A percentile compares a stretch with the other conserved stretches of the same genome.
These are phyloP conservation scores for Eucalyptus guilfoylei DNA, from an alignment of 345 rosid genomes.

Conservation along the genomic window DNA sequence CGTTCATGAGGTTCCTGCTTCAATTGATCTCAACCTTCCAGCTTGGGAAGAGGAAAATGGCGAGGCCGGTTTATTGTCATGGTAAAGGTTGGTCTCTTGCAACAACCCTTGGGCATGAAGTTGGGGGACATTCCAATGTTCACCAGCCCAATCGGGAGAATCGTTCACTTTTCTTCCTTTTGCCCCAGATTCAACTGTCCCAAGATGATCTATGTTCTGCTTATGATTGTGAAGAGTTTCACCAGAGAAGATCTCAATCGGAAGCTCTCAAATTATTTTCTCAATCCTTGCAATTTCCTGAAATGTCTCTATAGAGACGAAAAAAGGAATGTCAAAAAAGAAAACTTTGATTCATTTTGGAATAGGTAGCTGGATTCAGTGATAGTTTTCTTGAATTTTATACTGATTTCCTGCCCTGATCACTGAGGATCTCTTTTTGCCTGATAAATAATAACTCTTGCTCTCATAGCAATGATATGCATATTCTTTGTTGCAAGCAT, in stretches of 20 bases:
- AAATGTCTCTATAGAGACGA: background rate
- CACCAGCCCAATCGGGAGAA: background rate
- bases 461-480: background rate
- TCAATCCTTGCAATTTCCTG: background rate
- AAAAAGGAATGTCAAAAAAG: background rate
- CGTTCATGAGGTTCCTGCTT: conserved; percentile 18
- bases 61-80: conserved; percentile 10
- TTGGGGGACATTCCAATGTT: background rate
- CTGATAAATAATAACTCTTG: background rate
- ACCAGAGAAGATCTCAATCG: background rate
- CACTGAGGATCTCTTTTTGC: background rate
- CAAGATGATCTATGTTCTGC: background rate
- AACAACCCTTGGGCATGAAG: background rate
- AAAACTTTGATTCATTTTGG: background rate
- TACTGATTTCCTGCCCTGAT: background rate
- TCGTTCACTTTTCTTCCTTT: background rate
- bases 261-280: background rate
- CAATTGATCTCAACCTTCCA: conserved; percentile 89
- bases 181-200: background rate
- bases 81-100: conserved; percentile 4
- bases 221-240: background rate
- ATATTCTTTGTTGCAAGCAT: background rate
- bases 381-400: background rate
- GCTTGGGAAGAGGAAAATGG: conserved; percentile 45
- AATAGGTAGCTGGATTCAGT: background rate